phyloP scores from a whole-genome alignment of 257 asterid genomes.

The Pogostemon cablin region DNA sequence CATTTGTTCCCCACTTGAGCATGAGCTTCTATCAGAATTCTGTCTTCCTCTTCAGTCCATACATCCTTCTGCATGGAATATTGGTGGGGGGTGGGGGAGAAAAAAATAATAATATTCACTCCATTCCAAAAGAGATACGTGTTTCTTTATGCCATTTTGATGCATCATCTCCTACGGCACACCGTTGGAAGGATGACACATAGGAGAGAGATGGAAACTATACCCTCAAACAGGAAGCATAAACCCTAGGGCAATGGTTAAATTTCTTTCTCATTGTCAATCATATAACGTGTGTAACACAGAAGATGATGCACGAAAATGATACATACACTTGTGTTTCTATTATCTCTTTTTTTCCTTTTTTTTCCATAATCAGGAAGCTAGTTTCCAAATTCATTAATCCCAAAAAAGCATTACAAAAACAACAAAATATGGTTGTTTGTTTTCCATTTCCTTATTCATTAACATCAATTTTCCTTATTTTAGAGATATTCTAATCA shows the following conservation, averaged over 20 bases:
- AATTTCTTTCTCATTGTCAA: too few species aligned
- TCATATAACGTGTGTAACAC: too few species aligned
- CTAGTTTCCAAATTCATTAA: background rate
- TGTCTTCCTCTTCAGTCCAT: conserved; percentile 91
- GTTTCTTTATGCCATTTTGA: background rate
- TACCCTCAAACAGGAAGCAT: too few species aligned
- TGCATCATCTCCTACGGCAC: too few species aligned
- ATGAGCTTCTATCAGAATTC: conserved; percentile 69
- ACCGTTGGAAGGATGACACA: too few species aligned
- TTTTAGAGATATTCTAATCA: background rate
- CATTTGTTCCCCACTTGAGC: conserved; percentile 85
- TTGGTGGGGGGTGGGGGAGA: background rate
- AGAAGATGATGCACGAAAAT: too few species aligned
- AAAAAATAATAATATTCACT: background rate
- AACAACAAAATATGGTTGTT: background rate
- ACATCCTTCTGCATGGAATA: conserved; percentile 63
- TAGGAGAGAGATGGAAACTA: background rate
- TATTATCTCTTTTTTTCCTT: background rate
- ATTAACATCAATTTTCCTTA: background rate
- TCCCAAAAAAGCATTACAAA: background rate
- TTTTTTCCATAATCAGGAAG: background rate
- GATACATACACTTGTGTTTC: background rate
- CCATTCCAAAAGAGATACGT: background rate
- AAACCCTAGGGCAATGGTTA: too few species aligned
- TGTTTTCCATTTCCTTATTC: background rate